Evolutionary conservation across 345 rosid genomes (phyloP), one percentile per base, ranked within the genome.

Genomic region (Leavenworthia alabamica): DNA sequence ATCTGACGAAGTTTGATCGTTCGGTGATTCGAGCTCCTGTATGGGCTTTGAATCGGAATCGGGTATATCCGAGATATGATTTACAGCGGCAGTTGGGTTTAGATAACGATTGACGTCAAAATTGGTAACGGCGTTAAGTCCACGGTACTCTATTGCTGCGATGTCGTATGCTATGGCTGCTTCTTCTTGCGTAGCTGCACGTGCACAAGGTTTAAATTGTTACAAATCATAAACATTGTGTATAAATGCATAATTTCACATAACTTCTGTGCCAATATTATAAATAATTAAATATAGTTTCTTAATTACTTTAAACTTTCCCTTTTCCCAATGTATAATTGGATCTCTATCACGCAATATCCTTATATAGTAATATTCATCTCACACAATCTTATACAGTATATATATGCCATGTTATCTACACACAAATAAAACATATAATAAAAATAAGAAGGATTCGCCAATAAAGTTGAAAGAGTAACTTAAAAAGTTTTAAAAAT

Each of bases 131-230:
- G 98, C 96, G 54, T 88, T 84, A n/a, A 83, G 74, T 36, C 98
- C 96, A 26, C 98, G 92, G 68, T 92, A 84, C 74, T 91, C 90
- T 14, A 91, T 86, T 1, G 98, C 98, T 0, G 98, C 98, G 80
- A 91, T 77, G 60, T 91, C 98, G 40, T 91, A 88, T 26, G 98
- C 98, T 1, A 72, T 76, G 44, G 96, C 98, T 14, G 96, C 98
- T 82, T 91, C 98, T 75, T 88, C 98, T 68, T 91, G 98, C 1
- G 98, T 91, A 8, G 96, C 98, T 90, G 84, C 35, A 64, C 55
- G 44, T 46, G n/a, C 15, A 39, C 14, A 28, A 0, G 46, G 52
- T 20, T 45, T 39, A 5, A 70, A 46, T 14, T 54, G 46, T 48
- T 7, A 60, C 8, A 56, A 7, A 13, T 22, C 20, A 8, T 40